Evolutionary conservation across 306 rosid genomes (phyloP).

Genomic region (Benincasa hispida): DNA sequence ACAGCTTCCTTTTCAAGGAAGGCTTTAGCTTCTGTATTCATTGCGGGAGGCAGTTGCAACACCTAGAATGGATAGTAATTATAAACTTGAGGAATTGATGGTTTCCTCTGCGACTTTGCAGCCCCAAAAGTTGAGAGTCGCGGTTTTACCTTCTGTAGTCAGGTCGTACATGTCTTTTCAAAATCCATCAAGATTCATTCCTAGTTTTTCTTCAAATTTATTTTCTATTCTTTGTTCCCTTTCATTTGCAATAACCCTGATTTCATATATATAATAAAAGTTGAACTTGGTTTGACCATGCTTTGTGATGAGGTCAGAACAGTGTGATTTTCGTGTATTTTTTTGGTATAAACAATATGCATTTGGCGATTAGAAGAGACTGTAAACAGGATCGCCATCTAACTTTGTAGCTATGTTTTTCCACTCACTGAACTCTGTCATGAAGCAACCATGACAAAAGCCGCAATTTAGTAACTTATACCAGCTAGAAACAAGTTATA

Average conservation of each 20-base stretch:
- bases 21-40: neutral
- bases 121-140: neutral
- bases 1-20: neutral
- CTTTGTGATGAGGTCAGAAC: neutral
- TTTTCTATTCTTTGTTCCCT: neutral
- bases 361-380: neutral
- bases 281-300: neutral
- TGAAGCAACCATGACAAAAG: neutral
- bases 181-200: neutral
- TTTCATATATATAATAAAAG: neutral
- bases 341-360: neutral
- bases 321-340: neutral
- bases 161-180: neutral
- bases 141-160: neutral
- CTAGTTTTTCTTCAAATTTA: neutral
- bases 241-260: neutral
- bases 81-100: neutral
- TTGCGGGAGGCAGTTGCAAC: neutral
- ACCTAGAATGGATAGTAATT: neutral
- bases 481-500: neutral
- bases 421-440: neutral
- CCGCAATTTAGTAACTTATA: neutral
- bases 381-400: neutral
- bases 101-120: neutral
- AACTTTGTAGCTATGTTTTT: neutral